phyloP scores from a whole-genome alignment of 495 filamentous ascomycete species.

The Neurospora cerealis region DNA sequence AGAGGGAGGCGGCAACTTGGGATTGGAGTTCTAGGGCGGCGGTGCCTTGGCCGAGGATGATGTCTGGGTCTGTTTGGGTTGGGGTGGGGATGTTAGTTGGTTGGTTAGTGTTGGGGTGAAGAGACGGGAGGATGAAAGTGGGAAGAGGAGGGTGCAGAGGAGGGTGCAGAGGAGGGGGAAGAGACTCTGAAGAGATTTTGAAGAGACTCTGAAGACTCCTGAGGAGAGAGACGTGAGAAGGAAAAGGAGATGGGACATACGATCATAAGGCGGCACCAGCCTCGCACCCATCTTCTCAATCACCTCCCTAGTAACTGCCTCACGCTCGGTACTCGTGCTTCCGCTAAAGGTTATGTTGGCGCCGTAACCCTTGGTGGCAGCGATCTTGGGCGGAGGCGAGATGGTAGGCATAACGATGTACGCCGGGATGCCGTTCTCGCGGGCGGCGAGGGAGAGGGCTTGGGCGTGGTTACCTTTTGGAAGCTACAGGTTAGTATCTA shows the following conservation, averaged over 20 bases:
- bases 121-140: neutral
- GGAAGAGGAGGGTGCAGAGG: neutral
- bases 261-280: conserved; percentile 83
- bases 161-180: neutral
- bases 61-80: conserved; percentile 49
- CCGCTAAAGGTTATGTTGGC: conserved; percentile 77
- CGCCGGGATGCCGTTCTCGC: conserved; percentile 47
- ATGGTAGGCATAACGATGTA: conserved; percentile 88
- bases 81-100: neutral
- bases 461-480: conserved; percentile 79
- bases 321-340: conserved; percentile 68
- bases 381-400: conserved; percentile 75
- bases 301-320: conserved; percentile 60
- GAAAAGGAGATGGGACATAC: neutral
- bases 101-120: neutral
- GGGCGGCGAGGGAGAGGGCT: conserved; percentile 81
- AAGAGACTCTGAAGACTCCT: neutral
- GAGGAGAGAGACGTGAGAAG: neutral
- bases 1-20: neutral
- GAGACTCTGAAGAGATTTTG: neutral
- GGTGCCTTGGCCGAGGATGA: conserved; percentile 88
- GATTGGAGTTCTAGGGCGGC: conserved; percentile 67
- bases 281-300: conserved; percentile 59
- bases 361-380: conserved; percentile 65
- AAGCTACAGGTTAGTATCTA: conserved; percentile 1